Base-by-base conservation (phyloP, 192 early-diverging fungal genomes). In the Entomortierella parvispora region DNA sequence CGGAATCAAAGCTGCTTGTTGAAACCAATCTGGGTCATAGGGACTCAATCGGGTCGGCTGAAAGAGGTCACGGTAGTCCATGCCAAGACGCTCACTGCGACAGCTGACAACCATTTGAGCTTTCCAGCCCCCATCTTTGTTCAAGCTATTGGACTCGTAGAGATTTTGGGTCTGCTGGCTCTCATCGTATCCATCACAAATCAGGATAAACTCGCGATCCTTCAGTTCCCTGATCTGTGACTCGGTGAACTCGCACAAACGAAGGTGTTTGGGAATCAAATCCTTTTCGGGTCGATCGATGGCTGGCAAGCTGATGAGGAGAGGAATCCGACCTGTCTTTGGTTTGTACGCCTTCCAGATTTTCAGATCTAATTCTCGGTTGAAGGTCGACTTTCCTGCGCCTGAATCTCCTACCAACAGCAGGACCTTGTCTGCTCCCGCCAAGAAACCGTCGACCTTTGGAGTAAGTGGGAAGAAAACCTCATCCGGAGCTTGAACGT, bases 201-300 rank as follows among this genome's bases (percentile, higher is more conserved):
- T 53, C 26, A 53, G 22, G 11, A 53, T 17, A 14, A 53, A 32
- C 3, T 33, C 25, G 61, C 20, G 18, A 3, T 34, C 8, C 29
- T 51, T 50, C 31, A 62, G n/a, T 40, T 62, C 61, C 40, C 33
- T 31, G 61, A 62, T 62, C 49, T 62, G 61, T 2, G 47, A 9
- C 15, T 62, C 61, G 4, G 47, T 40, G 28, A 61, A 61, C 14
- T 18, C 46, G 28, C 14, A 5, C 4, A 23, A 4, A 6, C 46
- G 22, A 7, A 61, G 15, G 10, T 61, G 59, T 22, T 61, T 61
- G 26, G 10, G 45, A 48, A 49, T 49, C 22, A 59, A 9, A 17
- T 59, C 42, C 2, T 45, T 17, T 15, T 59, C 42, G 0, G 57
- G 57, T 10, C 42, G 29, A 7, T 59, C 26, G 25, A 59, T 59